Conservation (phyloP, 208 protist genomes). For the Trypanosomatidae sp. region DNA sequence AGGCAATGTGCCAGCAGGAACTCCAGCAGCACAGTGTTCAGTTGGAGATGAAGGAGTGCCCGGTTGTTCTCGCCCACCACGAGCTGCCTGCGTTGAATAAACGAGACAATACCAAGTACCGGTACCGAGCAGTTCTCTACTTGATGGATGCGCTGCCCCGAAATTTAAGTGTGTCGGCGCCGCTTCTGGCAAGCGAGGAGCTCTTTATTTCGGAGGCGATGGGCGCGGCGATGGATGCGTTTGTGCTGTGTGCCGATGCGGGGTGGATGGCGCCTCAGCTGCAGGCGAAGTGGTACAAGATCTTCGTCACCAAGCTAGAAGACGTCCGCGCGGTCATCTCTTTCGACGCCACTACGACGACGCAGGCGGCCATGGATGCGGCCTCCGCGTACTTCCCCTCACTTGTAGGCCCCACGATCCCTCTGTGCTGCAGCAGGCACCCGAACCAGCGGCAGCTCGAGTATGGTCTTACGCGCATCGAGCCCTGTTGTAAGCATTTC, state of each 20-base stretch:
- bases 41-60: constrained; percentile 21
- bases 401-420: constrained; percentile 60
- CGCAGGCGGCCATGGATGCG: constrained; percentile 8
- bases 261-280: constrained; percentile 66
- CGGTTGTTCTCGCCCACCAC: constrained; percentile 69
- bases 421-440: constrained; percentile 79
- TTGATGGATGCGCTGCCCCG: constrained; percentile 46
- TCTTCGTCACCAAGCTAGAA: constrained; percentile 65
- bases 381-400: constrained; percentile 41
- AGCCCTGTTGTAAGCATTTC: constrained; percentile 48
- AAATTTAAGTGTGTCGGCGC: constrained; percentile 10
- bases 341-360: constrained; percentile 8
- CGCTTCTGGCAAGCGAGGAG: constrained; percentile 30
- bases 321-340: constrained; percentile 55
- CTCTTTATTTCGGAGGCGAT: constrained; percentile 50
- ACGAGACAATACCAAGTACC: constrained; percentile 49
- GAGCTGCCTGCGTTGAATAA: constrained; percentile 72
- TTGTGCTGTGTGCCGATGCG: constrained; percentile 74
- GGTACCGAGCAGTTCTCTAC: constrained; percentile 76
- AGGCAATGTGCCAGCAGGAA: constrained; percentile 38
- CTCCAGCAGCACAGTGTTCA: constrained; percentile 24
- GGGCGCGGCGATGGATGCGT: constrained; percentile 44
- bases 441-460: constrained; percentile 71
- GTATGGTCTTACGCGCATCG: constrained; percentile 47
- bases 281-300: constrained; percentile 57